Evolutionary conservation across 2,329 filamentous ascomycete genomes (phyloP).

Genomic region (Biscogniauxia mediterranea): DNA sequence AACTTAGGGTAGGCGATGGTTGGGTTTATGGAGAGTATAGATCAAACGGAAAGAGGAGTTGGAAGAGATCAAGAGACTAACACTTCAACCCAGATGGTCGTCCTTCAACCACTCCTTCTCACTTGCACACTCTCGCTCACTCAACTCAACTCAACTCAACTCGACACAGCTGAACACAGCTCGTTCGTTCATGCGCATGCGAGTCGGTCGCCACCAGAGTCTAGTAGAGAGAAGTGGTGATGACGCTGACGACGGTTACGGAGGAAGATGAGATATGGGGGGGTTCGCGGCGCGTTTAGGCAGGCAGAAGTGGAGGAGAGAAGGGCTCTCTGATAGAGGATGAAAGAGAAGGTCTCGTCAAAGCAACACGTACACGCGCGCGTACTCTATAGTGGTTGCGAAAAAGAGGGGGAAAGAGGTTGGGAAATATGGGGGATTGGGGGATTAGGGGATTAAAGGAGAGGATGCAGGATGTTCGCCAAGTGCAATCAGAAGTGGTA

Average conservation of each 20-base stretch:
- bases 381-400: constrained; percentile 5
- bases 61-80: constrained; percentile 4
- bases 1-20: background rate
- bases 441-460: constrained; percentile 10
- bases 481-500: constrained; percentile 6
- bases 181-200: background rate
- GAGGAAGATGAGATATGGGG: no score
- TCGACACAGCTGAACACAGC: background rate
- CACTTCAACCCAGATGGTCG: background rate
- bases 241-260: background rate
- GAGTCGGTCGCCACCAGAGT: background rate
- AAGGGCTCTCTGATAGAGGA: background rate
- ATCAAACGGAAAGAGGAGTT: constrained; percentile 3
- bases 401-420: constrained; percentile 15
- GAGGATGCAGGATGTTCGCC: constrained; percentile 10
- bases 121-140: no score
- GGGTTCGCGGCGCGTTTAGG: background rate
- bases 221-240: background rate
- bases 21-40: background rate
- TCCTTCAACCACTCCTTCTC: background rate
- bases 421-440: constrained; percentile 17
- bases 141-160: background rate
- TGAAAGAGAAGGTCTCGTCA: background rate
- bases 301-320: background rate
- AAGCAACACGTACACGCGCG: constrained; percentile 13